Percentiles rank a stretch among this genome's conserved stretches.
phyloP scores from a whole-genome alignment of 257 asterid species.

The Petrea volubilis region DNA sequence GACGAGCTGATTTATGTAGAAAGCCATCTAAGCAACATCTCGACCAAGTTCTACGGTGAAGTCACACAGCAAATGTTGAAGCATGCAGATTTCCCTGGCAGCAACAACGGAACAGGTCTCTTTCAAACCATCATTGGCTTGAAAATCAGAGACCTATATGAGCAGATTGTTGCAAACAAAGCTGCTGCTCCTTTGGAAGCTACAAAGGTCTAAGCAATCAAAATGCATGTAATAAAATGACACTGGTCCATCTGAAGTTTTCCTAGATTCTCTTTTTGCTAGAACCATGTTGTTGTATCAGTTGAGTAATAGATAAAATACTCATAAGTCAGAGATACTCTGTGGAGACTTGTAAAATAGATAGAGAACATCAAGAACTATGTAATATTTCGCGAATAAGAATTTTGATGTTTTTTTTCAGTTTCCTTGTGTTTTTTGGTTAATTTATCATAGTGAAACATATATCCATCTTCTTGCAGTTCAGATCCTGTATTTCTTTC shows the following conservation, averaged over 20 bases:
- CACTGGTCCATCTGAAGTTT: background rate
- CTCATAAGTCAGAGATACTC: constrained; percentile 30
- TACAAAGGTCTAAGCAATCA: constrained; percentile 59
- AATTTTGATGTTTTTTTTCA: background rate
- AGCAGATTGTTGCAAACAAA: constrained; percentile 71
- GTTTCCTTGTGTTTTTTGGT: background rate
- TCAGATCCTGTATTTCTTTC: too few species aligned
- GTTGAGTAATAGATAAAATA: constrained; percentile 34
- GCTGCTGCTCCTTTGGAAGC: constrained; percentile 60
- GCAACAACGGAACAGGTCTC: constrained; percentile 97
- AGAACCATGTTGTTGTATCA: constrained; percentile 27
- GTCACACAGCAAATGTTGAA: constrained; percentile 97
- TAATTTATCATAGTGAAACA: background rate
- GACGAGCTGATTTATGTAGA: constrained; percentile 93
- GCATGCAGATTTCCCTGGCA: constrained; percentile 92
- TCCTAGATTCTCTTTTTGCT: constrained; percentile 11
- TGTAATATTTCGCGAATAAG: constrained; percentile 11
- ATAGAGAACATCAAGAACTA: background rate
- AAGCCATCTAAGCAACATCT: constrained; percentile 94
- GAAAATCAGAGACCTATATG: constrained; percentile 89
- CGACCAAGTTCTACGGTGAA: constrained; percentile 94
- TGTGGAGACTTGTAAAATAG: constrained; percentile 54
- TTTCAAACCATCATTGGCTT: constrained; percentile 89
- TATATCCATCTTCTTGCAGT: background rate
- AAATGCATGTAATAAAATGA: background rate